Evolutionary conservation across 257 asterid genomes (phyloP).

Genomic region (Gentiana straminea): DNA sequence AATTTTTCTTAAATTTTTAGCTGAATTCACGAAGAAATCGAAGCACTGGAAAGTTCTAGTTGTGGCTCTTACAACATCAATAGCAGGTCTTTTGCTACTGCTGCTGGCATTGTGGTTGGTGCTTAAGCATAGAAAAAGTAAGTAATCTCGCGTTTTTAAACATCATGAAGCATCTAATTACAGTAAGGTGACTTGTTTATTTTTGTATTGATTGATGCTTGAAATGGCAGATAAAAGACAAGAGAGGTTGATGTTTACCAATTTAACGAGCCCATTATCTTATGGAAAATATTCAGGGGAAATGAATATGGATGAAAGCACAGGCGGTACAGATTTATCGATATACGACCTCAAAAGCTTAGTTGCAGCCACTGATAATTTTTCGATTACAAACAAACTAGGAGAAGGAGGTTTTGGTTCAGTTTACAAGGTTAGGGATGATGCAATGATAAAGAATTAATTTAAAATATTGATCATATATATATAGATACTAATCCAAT

Average conservation of each 20-base stretch:
- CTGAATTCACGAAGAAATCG: constrained; percentile 9
- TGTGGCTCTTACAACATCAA: constrained; percentile 6
- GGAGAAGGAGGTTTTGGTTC: constrained; percentile 27
- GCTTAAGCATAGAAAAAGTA: constrained; percentile 15
- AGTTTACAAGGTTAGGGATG: constrained; percentile 15
- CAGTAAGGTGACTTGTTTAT: no score
- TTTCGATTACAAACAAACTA: constrained; percentile 10
- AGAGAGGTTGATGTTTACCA: not conserved
- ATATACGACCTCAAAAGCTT: constrained; percentile 14
- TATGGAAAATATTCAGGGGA: constrained; percentile 10
- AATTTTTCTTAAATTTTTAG: constrained; percentile 7
- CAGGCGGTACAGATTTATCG: constrained; percentile 6
- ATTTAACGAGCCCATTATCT: constrained; percentile 2
- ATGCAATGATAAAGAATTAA: no score
- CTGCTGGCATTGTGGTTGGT: constrained; percentile 7
- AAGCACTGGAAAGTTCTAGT: constrained; percentile 9
- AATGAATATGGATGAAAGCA: constrained; percentile 9
- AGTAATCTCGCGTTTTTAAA: not conserved
- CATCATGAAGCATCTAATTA: no score
- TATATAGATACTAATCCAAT: not conserved
- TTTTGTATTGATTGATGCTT: no score
- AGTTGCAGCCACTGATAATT: constrained; percentile 14
- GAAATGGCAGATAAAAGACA: constrained; percentile 4
- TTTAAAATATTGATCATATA: no score
- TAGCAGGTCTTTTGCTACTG: constrained; percentile 16